Base-by-base conservation (phyloP, 176 grass and related monocot genomes). In the Miscanthus lutarioriparius region DNA sequence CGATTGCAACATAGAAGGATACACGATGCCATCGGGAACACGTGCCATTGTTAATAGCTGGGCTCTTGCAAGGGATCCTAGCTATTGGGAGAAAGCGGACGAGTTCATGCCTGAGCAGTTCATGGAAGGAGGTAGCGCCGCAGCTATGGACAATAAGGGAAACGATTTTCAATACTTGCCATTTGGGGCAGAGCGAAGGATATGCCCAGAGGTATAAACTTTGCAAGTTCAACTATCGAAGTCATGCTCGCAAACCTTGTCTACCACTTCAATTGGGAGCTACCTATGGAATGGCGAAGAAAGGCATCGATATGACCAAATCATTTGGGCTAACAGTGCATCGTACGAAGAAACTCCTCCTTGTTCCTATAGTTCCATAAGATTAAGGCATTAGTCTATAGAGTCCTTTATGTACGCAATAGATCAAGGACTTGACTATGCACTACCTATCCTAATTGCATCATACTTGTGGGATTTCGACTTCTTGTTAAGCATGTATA, bases 241-340 rank as follows among this genome's bases (percentile, higher is more conserved):
- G 2, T 83, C 4, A 77, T 87, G 14, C 78, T 92, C 23, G 67
- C 84, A 3, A 92, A 72, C 64, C 81, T 89, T 2, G 32, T 89
- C 3, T 86, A 80, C 28, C 77, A 79, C 32, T 92, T 89, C 54
- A 27, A 91, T 27, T 91, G 90, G 90, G 82, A 81, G 37, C n/a
- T 92, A 43, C 87, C 90, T 12, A 0, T 15, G 2, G 61, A 48
- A 13, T 9, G 5, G 1, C 0, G 0, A 10, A 43, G 3, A 78
- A 38, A 22, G 68, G 78, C 41, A 59, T 92, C 0, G 74, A 92
- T 64, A 83, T 89, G 86, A 72, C 43, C 3, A 53, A 92, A 48
- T 44, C 35, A 4, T 87, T 88, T 20, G 90, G 90, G 9, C 25
- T 89, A 6, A 64, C 81, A 0, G 51, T 79, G 35, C 87, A 28